Percentiles rank a stretch among this genome's conserved stretches.
Evolutionary conservation across 2,329 filamentous ascomycete genomes (phyloP).

Genomic region (Trichoderma sp.): DNA sequence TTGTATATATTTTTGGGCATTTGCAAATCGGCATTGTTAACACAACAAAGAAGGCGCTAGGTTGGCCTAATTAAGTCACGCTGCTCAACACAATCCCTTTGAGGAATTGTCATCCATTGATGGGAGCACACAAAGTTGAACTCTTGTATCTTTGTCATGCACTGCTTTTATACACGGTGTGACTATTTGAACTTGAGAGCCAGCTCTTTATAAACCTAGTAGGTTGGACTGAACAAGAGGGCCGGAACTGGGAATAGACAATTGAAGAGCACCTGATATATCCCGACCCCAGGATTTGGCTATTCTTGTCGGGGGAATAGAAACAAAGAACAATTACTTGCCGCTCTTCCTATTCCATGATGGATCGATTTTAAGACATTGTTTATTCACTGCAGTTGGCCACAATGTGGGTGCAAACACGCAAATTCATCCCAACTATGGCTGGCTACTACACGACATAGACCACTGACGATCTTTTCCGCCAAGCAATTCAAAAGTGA

Average conservation of each 20-base stretch:
- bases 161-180: neutral
- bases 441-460: neutral
- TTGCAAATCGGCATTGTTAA: neutral
- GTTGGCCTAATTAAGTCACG: neutral
- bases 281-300: neutral
- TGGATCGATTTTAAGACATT: neutral
- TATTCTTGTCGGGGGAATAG: neutral
- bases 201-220: neutral
- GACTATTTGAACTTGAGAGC: neutral
- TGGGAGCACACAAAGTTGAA: neutral
- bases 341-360: neutral
- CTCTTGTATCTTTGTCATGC: neutral
- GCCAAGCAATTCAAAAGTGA: neutral
- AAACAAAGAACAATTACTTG: neutral
- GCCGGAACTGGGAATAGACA: neutral
- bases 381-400: neutral
- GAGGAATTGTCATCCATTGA: neutral
- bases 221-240: neutral
- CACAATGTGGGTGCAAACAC: neutral
- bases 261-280: neutral
- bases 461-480: neutral
- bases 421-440: neutral
- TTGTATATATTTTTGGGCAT: neutral
- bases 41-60: neutral
- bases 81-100: neutral